Base-by-base conservation (phyloP, 1,284 basidiomycete genomes). In the Wolfiporia cocos region DNA sequence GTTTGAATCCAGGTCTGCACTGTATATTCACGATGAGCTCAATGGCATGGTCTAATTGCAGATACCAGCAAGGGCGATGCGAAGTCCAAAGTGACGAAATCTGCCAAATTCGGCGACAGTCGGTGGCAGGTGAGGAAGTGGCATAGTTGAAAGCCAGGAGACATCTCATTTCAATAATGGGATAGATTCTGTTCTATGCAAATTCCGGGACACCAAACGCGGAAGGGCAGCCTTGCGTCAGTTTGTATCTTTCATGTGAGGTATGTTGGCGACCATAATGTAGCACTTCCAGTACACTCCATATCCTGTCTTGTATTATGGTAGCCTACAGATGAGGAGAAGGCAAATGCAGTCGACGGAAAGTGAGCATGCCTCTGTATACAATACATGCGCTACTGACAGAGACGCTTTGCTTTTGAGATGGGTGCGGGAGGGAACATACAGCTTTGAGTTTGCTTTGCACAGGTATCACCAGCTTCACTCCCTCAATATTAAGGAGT, bases 391-490 rank as follows among this genome's bases (percentile, higher is more conserved):
- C n/a, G n/a, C n/a, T n/a, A n/a, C n/a, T n/a, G n/a, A n/a, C n/a
- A n/a, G n/a, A n/a, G n/a, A n/a, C n/a, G n/a, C n/a, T n/a, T n/a
- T n/a, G n/a, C n/a, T n/a, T n/a, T n/a, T n/a, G n/a, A 85, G 81
- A 63, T 93, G 90, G 90, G 64, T 75, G 12, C 76, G 90, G n/a
- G 83, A 89, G 47, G 90, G 90, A 2, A 64, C 83, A 17, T 92
- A 80, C 66, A 86, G 82, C 56, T 93, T 93, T 61, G 81, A 75
- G 47, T 92, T 93, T 56, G 89, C 91, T 57, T 69, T 93, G 51
- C 77, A 77, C 58, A 81, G 75, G 82, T 82, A 49, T 10, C n/a
- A 10, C 4, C 11, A n/a, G 28, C n/a, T 34, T 32, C 42, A 49
- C 17, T 26, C 14, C 12, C 29, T 42, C 17, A 40, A 17, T 35